Evolutionary conservation across 2,329 filamentous ascomycete genomes (phyloP).

Genomic region (Cryphonectria naterciae): DNA sequence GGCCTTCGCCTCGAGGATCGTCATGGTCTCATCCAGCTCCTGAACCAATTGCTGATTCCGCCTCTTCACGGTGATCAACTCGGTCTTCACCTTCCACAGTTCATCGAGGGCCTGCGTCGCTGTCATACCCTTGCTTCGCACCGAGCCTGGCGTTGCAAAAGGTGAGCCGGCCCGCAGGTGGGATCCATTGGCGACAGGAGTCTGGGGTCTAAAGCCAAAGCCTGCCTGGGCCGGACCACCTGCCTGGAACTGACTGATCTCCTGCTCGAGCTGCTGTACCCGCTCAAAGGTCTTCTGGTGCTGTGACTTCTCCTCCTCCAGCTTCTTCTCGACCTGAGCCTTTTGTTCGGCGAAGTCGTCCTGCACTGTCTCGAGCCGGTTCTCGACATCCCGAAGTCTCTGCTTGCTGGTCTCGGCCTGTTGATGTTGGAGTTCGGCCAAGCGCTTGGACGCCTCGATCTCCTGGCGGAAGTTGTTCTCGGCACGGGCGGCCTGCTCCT

Average conservation of each 20-base stretch:
- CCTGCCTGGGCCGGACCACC: constrained; percentile 47
- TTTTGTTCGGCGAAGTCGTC: constrained; percentile 68
- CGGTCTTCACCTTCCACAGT: constrained; percentile 69
- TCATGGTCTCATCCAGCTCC: constrained; percentile 83
- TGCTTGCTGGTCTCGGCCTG: constrained; percentile 73
- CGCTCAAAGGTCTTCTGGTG: constrained; percentile 53
- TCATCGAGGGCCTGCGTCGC: constrained; percentile 68
- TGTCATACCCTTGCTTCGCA: constrained; percentile 60
- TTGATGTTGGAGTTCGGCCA: constrained; percentile 82
- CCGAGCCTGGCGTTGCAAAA: constrained; percentile 63
- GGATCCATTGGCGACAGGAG: constrained; percentile 63
- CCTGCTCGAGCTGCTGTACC: constrained; percentile 54
- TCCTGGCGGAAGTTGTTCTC: constrained; percentile 88
- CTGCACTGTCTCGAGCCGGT: constrained; percentile 63
- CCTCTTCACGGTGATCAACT: constrained; percentile 74
- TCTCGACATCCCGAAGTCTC: constrained; percentile 71
- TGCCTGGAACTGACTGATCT: constrained; percentile 58
- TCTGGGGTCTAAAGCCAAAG: constrained; percentile 60
- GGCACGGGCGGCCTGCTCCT: constrained; percentile 79
- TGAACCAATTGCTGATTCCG: constrained; percentile 74
- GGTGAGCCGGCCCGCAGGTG: constrained; percentile 58
- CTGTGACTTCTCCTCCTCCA: constrained; percentile 58
- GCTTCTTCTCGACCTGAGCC: constrained; percentile 58
- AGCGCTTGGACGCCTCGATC: constrained; percentile 76
- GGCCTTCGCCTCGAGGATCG: constrained; percentile 80